These are phyloP conservation scores for Lizanozyma gosingica DNA, from an alignment of 1,139 yeast species.

Conservation along the genomic window DNA sequence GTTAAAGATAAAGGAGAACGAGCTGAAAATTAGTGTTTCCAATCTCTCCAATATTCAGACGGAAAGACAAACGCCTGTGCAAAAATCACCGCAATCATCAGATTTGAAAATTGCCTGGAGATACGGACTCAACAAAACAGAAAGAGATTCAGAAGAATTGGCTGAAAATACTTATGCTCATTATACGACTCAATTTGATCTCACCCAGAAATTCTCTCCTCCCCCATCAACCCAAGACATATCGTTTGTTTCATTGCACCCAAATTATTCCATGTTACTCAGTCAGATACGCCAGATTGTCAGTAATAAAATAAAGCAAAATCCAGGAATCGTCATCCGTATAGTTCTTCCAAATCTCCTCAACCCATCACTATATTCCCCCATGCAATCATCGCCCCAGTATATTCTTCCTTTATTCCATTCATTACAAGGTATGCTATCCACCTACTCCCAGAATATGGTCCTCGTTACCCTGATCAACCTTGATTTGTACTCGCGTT, in stretches of 20 bases:
- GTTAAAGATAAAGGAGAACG: slow-evolving; percentile 47
- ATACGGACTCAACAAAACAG: slow-evolving; percentile 51
- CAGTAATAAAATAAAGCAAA: slow-evolving; percentile 20
- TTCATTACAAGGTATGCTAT: slow-evolving; percentile 46
- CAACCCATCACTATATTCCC: slow-evolving; percentile 70
- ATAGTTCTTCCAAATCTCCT: slow-evolving; percentile 67
- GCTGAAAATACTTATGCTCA: slow-evolving; percentile 31
- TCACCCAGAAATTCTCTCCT: slow-evolving; percentile 61
- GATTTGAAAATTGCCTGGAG: slow-evolving; percentile 86
- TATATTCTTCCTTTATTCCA: slow-evolving; percentile 57
- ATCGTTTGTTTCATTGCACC: slow-evolving; percentile 35
- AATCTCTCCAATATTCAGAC: slow-evolving; percentile 36
- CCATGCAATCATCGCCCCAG: slow-evolving; percentile 37
- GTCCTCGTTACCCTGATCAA: slow-evolving; percentile 49
- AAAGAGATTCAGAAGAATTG: slow-evolving; percentile 11
- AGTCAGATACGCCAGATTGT: slow-evolving; percentile 35
- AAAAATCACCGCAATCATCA: slow-evolving; percentile 13
- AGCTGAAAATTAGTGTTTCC: slow-evolving; percentile 58
- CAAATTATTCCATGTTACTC: slow-evolving; percentile 16
- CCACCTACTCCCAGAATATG: slow-evolving; percentile 37
- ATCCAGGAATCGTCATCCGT: slow-evolving; percentile 44
- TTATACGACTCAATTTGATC: slow-evolving; percentile 66
- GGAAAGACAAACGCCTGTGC: slow-evolving; percentile 2
- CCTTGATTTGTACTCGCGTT: slow-evolving; percentile 58
- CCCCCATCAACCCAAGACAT: slow-evolving; percentile 58